Percentiles rank a stretch among this genome's conserved stretches.
Conservation (phyloP, 495 filamentous ascomycete genomes). For the Hamigera avellanea region DNA sequence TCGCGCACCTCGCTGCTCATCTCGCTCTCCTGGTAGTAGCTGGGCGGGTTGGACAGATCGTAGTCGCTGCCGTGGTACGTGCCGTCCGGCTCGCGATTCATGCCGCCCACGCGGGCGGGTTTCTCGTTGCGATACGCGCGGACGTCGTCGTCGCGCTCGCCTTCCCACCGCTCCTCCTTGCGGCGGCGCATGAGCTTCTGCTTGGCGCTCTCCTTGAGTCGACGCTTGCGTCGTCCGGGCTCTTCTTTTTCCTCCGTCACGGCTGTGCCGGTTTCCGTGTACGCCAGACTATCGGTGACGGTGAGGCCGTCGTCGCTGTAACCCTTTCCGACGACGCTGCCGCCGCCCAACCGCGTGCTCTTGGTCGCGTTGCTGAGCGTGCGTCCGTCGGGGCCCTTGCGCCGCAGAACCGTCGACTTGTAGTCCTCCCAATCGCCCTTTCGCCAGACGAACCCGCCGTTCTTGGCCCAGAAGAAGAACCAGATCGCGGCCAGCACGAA, state of each 20-base stretch:
- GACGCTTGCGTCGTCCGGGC: constrained; percentile 22
- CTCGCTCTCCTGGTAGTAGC: constrained; percentile 39
- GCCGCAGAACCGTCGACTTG: constrained; percentile 89
- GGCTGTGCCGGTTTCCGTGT: constrained; percentile 26
- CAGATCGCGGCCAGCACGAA: constrained; percentile 73
- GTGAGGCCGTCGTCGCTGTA: constrained; percentile 46
- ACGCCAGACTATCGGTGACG: constrained; percentile 31
- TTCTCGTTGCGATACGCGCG: constrained; percentile 76
- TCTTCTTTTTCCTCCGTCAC: constrained; percentile 32
- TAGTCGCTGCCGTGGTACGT: constrained; percentile 56
- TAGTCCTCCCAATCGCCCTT: constrained; percentile 94
- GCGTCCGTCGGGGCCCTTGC: constrained; percentile 79
- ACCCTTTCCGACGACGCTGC: constrained; percentile 55
- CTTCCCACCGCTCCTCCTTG: constrained; percentile 39
- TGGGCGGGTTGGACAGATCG: constrained; percentile 36
- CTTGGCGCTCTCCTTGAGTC: constrained; percentile 25
- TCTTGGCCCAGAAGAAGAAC: constrained; percentile 98
- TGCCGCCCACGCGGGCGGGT: constrained; percentile 69
- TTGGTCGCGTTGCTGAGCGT: constrained; percentile 70
- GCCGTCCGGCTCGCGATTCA: constrained; percentile 69
- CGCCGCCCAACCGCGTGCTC: constrained; percentile 69
- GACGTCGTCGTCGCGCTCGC: constrained; percentile 57
- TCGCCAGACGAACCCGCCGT: constrained; percentile 82
- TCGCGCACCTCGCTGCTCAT: constrained; percentile 37
- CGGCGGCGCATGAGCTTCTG: constrained; percentile 26